phyloP scores from a whole-genome alignment of 176 grass and related monocot genomes.

The Zoysia japonica region DNA sequence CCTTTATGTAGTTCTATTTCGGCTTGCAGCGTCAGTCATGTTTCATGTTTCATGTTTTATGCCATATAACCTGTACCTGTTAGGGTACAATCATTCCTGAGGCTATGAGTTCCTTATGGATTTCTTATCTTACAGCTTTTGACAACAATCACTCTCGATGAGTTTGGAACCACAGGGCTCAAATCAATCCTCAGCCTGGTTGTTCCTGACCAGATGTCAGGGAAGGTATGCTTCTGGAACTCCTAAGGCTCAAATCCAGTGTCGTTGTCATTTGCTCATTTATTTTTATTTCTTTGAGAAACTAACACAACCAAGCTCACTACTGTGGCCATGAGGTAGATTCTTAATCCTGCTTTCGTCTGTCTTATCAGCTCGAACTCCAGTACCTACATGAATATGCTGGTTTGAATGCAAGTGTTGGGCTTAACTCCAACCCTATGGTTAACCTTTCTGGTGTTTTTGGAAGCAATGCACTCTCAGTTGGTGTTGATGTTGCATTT shows the following conservation, averaged over 20 bases:
- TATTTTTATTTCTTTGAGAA: neutral
- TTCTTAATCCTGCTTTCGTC: neutral
- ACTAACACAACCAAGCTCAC: too few relatives aligned
- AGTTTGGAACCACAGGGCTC: conserved; percentile 62
- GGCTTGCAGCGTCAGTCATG: neutral
- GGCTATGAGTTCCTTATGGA: neutral
- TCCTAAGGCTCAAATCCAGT: neutral
- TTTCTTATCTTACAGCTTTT: conserved; percentile 56
- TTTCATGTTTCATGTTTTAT: neutral
- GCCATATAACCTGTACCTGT: neutral
- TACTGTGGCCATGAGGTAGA: neutral
- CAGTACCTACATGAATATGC: conserved; percentile 71
- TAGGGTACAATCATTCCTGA: neutral
- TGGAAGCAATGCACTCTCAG: conserved; percentile 61
- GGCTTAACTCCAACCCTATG: conserved; percentile 70
- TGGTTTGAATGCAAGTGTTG: conserved; percentile 63
- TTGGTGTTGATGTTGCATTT: conserved; percentile 78
- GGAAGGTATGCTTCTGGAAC: conserved; percentile 50
- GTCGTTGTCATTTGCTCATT: neutral
- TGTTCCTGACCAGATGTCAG: conserved; percentile 75
- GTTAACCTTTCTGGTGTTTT: conserved; percentile 76
- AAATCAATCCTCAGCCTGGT: conserved; percentile 73
- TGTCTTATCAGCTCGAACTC: conserved; percentile 66
- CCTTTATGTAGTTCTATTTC: neutral
- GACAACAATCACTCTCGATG: conserved; percentile 59